phyloP scores from a whole-genome alignment of 768 basidiomycete genomes.

The Mycena amicta region DNA sequence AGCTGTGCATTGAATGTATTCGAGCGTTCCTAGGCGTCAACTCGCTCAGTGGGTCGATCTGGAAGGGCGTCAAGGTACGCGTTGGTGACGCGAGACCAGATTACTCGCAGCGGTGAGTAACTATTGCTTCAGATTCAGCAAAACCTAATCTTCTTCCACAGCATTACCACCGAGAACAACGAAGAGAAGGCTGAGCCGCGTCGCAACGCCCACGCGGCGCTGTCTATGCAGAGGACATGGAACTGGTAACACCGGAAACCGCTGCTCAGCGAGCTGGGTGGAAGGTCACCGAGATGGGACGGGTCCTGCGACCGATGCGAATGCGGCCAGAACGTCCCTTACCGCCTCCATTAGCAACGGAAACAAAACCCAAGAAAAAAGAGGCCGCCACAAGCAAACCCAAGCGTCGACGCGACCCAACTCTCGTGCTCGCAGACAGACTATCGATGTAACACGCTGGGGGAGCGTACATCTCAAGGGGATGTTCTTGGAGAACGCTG shows the following conservation, averaged over 20 bases:
- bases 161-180: constrained; percentile 8
- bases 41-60: constrained; percentile 76
- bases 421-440: constrained; percentile 58
- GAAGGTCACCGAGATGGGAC: constrained; percentile 68
- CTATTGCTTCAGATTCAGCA: constrained; percentile 4
- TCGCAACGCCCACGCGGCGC: constrained; percentile 42
- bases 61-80: constrained; percentile 86
- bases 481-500: constrained; percentile 55
- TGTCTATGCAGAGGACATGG: constrained; percentile 62
- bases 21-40: constrained; percentile 58
- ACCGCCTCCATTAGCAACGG: constrained; percentile 32
- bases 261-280: constrained; percentile 62
- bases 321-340: constrained; percentile 74
- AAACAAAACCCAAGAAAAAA: constrained; percentile 19
- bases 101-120: constrained; percentile 59
- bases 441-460: constrained; percentile 75
- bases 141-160: constrained; percentile 6
- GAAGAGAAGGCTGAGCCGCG: constrained; percentile 32
- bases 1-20: not conserved
- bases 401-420: constrained; percentile 51
- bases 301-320: constrained; percentile 64
- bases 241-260: constrained; percentile 61
- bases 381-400: constrained; percentile 42
- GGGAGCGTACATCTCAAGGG: constrained; percentile 73
- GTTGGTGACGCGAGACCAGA: constrained; percentile 85